A percentile compares a stretch with the other conserved stretches of the same genome.
Conservation (phyloP, 2,329 filamentous ascomycete species). For the Hypoxylon sp. region DNA sequence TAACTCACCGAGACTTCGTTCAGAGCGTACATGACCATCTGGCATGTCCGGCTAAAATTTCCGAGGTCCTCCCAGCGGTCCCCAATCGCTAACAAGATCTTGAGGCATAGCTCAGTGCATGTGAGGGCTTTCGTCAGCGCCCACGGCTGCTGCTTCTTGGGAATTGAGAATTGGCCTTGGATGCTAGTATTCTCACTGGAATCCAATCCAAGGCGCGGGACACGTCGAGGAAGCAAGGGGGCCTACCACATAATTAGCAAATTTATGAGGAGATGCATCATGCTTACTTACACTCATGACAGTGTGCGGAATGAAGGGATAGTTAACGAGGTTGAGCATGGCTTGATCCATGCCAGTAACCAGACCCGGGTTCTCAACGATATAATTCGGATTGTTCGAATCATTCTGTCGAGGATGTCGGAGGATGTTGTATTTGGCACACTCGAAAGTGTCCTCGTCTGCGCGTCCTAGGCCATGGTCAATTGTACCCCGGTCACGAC, state of each 20-base stretch:
- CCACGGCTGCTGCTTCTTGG: slow-evolving; percentile 28
- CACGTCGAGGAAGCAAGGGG: slow-evolving; percentile 24
- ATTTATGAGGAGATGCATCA: neutral
- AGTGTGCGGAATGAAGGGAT: slow-evolving; percentile 23
- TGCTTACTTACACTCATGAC: slow-evolving; percentile 39
- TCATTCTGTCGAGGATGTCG: slow-evolving; percentile 30
- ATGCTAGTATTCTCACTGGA: neutral
- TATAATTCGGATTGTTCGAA: slow-evolving; percentile 31
- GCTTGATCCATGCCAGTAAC: slow-evolving; percentile 17
- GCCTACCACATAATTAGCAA: slow-evolving; percentile 29
- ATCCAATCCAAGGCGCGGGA: neutral
- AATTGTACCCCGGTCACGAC: slow-evolving; percentile 27
- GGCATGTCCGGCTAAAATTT: slow-evolving; percentile 47
- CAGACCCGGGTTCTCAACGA: neutral
- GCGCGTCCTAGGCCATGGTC: slow-evolving; percentile 14
- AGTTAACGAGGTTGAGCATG: slow-evolving; percentile 29
- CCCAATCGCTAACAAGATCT: slow-evolving; percentile 36
- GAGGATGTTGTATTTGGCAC: slow-evolving; percentile 45
- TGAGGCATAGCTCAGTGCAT: slow-evolving; percentile 39
- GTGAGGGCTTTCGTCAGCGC: slow-evolving; percentile 33
- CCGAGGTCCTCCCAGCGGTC: slow-evolving; percentile 42
- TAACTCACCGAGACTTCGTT: slow-evolving; percentile 42
- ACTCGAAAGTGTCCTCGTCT: slow-evolving; percentile 37
- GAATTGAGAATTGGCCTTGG: slow-evolving; percentile 22
- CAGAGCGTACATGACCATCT: slow-evolving; percentile 39